Base-by-base conservation (phyloP, 345 rosid genomes). In the Gynandropsis gynandra region DNA sequence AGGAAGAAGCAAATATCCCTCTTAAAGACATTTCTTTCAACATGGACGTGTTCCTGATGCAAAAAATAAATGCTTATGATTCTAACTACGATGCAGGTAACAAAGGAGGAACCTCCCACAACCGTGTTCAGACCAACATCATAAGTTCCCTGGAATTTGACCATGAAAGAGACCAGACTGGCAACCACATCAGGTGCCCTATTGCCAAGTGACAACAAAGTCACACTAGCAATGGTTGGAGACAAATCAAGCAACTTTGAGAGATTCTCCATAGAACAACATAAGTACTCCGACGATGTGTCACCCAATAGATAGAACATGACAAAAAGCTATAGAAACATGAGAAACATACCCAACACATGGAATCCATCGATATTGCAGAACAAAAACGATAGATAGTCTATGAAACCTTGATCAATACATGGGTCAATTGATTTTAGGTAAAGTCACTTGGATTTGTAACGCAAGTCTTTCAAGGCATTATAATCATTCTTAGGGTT, bases 181-280 rank as follows among this genome's bases (percentile, higher is more conserved):
- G 98, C 73, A 46, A 89, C 85, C 56, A 89, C 80, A 70, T 85
- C 97, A 20, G 97, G 82, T 29, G 97, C 92, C 2, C 97, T 95
- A 43, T 89, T 89, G 0, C 97, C 95, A 0, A 89, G 87, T 0
- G 95, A 76, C 4, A 88, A 76, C 33, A 88, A 83, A n/a, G 97
- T 85, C 8, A 78, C 81, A 11, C 97, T 95, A 0, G 98, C 95
- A 3, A 89, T 74, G 0, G 94, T 78, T 0, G 94, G 97, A n/a
- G 94, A 78, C 37, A 89, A 84, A 49, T 70, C 81, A 35, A 83
- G 63, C 59, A 83, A n/a, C 58, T 67, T 83, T 14, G 97, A 86
- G 61, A 89, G 62, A 60, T 64, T 71, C 37, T 86, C 96, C 15
- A 89, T 59, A 1, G 96, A 81, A 8, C 80, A 75, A 43, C 97